phyloP scores from a whole-genome alignment of 2,329 filamentous ascomycete genomes.

The Fusarium chuoi region DNA sequence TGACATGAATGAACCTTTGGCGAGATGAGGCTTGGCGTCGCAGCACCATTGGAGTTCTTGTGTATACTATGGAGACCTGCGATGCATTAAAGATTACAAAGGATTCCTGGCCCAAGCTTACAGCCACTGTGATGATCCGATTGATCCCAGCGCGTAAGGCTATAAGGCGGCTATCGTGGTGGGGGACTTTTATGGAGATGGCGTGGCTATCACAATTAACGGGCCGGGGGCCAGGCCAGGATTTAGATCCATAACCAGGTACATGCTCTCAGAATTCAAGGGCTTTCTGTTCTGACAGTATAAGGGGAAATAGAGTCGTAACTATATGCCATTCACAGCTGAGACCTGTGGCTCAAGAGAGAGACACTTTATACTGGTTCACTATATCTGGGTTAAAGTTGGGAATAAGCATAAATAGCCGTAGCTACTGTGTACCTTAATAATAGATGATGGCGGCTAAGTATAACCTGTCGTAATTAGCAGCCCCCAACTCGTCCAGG shows the following conservation, averaged over 20 bases:
- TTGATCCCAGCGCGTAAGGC: not conserved
- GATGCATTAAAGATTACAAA: not conserved
- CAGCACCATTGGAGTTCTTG: not conserved
- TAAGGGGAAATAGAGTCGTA: too few relatives aligned
- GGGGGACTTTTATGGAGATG: not conserved
- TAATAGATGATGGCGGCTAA: not conserved
- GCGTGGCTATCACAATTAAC: not conserved
- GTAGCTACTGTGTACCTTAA: not conserved
- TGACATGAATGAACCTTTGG: not conserved
- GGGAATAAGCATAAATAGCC: not conserved
- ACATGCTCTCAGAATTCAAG: not conserved
- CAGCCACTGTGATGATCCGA: not conserved
- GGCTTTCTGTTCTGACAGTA: not conserved
- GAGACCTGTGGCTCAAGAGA: not conserved
- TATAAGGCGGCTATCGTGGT: not conserved
- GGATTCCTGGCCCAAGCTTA: not conserved
- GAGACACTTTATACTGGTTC: fast-evolving
- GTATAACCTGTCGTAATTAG: not conserved
- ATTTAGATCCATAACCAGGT: not conserved
- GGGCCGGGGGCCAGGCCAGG: not conserved
- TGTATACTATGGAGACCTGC: fast-evolving
- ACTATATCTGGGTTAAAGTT: not conserved
- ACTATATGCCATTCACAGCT: fast-evolving
- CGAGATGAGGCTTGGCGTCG: not conserved
- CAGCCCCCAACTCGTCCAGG: not conserved